These are phyloP conservation scores for Corylus heterophylla DNA, from an alignment of 306 rosid species.

Conservation along the genomic window DNA sequence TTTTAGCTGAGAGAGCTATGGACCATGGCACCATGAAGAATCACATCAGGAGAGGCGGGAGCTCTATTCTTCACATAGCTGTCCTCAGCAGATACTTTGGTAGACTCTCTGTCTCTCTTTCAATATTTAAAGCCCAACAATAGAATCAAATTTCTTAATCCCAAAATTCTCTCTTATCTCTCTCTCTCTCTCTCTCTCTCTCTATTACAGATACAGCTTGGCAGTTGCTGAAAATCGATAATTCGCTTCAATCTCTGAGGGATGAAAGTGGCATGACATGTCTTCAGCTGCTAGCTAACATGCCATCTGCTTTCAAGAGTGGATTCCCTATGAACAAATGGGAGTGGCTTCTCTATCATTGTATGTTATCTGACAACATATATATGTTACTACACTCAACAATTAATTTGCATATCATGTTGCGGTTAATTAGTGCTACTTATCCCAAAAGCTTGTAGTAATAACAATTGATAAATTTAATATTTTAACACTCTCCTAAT, in stretches of 20 bases:
- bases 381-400: neutral
- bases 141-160: neutral
- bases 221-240: neutral
- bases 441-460: too few species aligned
- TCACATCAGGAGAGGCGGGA: neutral
- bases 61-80: constrained; percentile 32
- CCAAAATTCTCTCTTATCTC: neutral
- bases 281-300: constrained; percentile 27
- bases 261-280: constrained; percentile 19
- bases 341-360: neutral
- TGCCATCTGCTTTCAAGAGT: constrained; percentile 28
- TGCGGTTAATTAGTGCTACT: too few species aligned
- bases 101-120: neutral
- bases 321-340: neutral
- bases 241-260: too few species aligned
- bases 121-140: neutral
- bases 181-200: neutral
- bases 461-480: too few species aligned
- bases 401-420: too few species aligned
- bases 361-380: neutral
- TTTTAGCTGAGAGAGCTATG: neutral
- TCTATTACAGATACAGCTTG: constrained; percentile 16
- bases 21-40: neutral
- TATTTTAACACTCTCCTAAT: too few species aligned
- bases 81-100: constrained; percentile 29